Evolutionary conservation across 176 grass and related monocot genomes (phyloP), one percentile per base, ranked within the genome.

Genomic region (Bolboschoenus planiculmis): DNA sequence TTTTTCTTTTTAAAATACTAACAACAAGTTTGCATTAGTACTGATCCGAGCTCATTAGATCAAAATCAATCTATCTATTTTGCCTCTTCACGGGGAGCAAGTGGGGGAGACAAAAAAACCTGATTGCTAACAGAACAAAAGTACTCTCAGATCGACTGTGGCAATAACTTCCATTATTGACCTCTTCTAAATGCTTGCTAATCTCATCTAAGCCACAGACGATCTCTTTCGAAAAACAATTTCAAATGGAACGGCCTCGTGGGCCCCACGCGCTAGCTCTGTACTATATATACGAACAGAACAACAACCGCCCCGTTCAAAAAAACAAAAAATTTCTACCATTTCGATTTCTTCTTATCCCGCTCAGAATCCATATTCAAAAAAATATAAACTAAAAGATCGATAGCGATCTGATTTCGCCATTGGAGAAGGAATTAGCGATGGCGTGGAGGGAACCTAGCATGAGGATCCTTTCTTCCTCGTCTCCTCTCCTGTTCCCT

Each of bases 331-430:
- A 65, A 53, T 14, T 59, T 42, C 36, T 37, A n/a, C 20, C 65
- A 70, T 40, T 40, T 64, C 9, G 36, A 53, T 53, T 37, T n/a
- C 11, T 40, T 16, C 24, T 42, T n/a, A n/a, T 82, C 79, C 79
- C 79, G 79, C 79, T 82, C 57, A 82, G 20, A 18, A 47, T 30
- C 39, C 24, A 47, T 65, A 82, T 82, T 82, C 23, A 47, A 82
- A 82, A n/a, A 63, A 29, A 7, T 40, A 35, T 8, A 80, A 23
- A 10, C 53, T 40, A 60, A 59, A 53, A 58, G 53, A n/a, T n/a
- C n/a, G n/a, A n/a, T n/a, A 79, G 77, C 15, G 27, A 79, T 55
- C 64, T 10, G 64, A 68, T 70, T 70, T 23, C 35, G 20, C 65
- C 18, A 70, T 40, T 56, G 30, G 35, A 58, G 36, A n/a, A 26